A percentile compares a stretch with the other conserved stretches of the same genome.
Conservation (phyloP, 306 rosid species). For the Rubus idaeus region DNA sequence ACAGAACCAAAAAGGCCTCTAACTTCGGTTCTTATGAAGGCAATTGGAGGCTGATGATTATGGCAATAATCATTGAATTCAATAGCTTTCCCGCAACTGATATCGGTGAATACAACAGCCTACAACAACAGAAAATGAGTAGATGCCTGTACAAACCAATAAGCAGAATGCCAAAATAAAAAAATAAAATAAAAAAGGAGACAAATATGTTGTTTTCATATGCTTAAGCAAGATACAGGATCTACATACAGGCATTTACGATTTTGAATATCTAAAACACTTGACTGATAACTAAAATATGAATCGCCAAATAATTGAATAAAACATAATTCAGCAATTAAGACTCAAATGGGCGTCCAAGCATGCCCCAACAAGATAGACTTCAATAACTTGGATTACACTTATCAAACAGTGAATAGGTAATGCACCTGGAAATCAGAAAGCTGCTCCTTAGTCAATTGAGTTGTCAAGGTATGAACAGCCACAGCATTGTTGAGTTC, state of each 20-base stretch:
- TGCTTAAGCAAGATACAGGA: background rate
- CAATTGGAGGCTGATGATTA: conserved; percentile 79
- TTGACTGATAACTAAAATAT: background rate
- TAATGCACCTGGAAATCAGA: conserved; percentile 65
- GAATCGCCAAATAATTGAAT: background rate
- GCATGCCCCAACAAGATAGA: background rate
- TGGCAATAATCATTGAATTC: conserved; percentile 81
- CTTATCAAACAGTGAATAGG: background rate
- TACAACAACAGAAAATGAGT: conserved; percentile 34
- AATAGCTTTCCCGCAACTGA: conserved; percentile 60
- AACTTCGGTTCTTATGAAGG: conserved; percentile 90
- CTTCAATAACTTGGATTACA: background rate
- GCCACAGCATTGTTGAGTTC: conserved; percentile 86
- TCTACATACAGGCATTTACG: background rate
- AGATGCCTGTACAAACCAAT: conserved; percentile 1
- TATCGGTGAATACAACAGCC: conserved; percentile 85
- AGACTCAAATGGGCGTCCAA: background rate
- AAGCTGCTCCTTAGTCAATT: conserved; percentile 60
- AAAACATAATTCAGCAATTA: background rate
- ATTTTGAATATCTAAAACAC: conserved; percentile 1
- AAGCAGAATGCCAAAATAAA: conserved; percentile 8
- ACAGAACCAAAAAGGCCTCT: conserved; percentile 93
- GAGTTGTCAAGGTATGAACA: conserved; percentile 54
- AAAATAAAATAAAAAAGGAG: conserved; percentile 9
- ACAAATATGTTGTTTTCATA: background rate